Evolutionary conservation across 2,329 filamentous ascomycete species (phyloP).

Genomic region (Talaromyces sp.): DNA sequence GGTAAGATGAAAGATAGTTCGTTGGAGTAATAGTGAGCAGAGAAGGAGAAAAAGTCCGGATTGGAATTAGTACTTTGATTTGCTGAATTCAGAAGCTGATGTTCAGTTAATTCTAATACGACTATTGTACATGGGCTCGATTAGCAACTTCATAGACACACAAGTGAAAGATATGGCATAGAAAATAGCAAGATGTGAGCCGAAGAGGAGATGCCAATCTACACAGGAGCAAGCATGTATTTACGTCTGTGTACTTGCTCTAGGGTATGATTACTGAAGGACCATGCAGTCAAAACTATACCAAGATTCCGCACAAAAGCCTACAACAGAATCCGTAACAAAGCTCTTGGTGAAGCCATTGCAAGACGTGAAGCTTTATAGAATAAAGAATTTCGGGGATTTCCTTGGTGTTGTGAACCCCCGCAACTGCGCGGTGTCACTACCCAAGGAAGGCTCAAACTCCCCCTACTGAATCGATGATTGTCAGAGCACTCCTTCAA

Average conservation of each 20-base stretch:
- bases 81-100: neutral
- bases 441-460: too few relatives aligned
- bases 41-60: neutral
- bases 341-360: neutral
- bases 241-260: too few relatives aligned
- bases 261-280: too few relatives aligned
- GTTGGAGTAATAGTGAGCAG: neutral
- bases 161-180: neutral
- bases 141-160: neutral
- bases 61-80: neutral
- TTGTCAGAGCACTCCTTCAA: too few relatives aligned
- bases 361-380: too few relatives aligned
- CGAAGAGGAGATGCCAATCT: neutral
- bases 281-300: neutral
- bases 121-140: neutral
- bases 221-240: too few relatives aligned
- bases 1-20: neutral
- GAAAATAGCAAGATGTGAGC: neutral
- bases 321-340: neutral
- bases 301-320: neutral
- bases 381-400: too few relatives aligned
- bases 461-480: too few relatives aligned
- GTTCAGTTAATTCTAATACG: neutral
- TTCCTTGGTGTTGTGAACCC: too few relatives aligned
- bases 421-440: too few relatives aligned